Conservation (phyloP, 441 rosid species). For the Lepidium campestre region DNA sequence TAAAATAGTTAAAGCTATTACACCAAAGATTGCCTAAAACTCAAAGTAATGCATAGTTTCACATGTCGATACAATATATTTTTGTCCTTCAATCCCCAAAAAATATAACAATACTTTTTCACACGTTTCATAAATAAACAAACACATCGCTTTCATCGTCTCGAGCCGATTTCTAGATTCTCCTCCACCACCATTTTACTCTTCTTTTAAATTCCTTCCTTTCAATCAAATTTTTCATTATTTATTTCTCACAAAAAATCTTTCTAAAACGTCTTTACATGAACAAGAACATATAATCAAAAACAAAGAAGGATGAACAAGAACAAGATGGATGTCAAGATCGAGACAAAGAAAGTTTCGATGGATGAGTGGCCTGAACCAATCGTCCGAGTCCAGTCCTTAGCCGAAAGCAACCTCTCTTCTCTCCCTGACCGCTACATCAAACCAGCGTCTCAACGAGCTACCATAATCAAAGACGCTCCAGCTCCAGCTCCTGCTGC, state of each 20-base stretch:
- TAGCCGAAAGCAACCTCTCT: conserved; percentile 48
- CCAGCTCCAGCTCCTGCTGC: background rate
- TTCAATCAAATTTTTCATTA: background rate
- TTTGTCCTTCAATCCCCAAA: background rate
- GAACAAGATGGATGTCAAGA: conserved; percentile 18
- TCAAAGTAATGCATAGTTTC: conserved; percentile 15
- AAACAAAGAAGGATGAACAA: conserved; percentile 12
- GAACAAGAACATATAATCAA: background rate
- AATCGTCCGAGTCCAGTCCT: conserved; percentile 68
- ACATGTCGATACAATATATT: conserved; percentile 2
- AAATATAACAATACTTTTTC: background rate
- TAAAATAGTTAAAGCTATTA: conserved; percentile 10
- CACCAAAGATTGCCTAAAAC: conserved; percentile 5
- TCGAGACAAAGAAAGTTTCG: conserved; percentile 5
- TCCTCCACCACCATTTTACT: conserved; percentile 26
- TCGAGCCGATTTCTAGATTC: conserved; percentile 23
- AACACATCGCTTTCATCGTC: conserved; percentile 20
- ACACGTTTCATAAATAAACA: conserved; percentile 24
- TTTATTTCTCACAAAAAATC: background rate
- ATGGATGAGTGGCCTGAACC: conserved; percentile 77
- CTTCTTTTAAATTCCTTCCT: conserved; percentile 10
- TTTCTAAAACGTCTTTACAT: background rate
- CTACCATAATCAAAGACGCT: conserved; percentile 16
- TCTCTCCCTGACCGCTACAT: conserved; percentile 59
- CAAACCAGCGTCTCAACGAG: conserved; percentile 48